Evolutionary conservation across 139 green algal species (phyloP).

Genomic region (Tetradesmus lagerheimii): DNA sequence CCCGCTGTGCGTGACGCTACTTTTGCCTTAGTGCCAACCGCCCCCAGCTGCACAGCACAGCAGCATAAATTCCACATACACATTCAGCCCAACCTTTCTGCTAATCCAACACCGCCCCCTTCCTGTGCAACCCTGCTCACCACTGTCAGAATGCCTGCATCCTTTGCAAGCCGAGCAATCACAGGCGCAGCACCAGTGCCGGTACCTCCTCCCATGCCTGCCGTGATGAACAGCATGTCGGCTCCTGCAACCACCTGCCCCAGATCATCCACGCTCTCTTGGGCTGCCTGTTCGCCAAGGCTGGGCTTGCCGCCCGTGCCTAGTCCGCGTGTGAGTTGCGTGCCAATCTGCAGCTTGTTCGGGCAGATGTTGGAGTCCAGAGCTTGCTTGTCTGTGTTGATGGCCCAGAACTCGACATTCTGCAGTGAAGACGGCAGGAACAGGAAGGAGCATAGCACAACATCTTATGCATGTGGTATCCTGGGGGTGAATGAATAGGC

Average conservation of each 20-base stretch:
- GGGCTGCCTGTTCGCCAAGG: slow-evolving; percentile 91
- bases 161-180: slow-evolving; percentile 75
- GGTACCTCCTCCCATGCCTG: slow-evolving; percentile 91
- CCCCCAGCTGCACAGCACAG: too few relatives aligned
- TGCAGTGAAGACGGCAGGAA: not conserved
- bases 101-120: too few relatives aligned
- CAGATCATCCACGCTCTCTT: slow-evolving; percentile 88
- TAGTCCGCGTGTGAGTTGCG: slow-evolving; percentile 91
- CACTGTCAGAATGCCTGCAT: slow-evolving; percentile 81
- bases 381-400: slow-evolving; percentile 98
- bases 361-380: slow-evolving; percentile 84
- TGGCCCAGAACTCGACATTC: slow-evolving; percentile 55
- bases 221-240: slow-evolving; percentile 92
- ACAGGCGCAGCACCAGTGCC: slow-evolving; percentile 88
- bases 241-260: slow-evolving; percentile 60
- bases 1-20: too few relatives aligned
- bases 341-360: slow-evolving; percentile 96
- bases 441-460: not conserved
- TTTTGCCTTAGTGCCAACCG: too few relatives aligned
- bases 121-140: slow-evolving; percentile 33
- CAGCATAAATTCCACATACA: too few relatives aligned
- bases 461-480: not conserved
- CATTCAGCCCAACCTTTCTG: too few relatives aligned
- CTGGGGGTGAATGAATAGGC: too few relatives aligned
- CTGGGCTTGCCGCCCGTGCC: slow-evolving; percentile 92